phyloP scores from a whole-genome alignment of 2,329 filamentous ascomycete species.

The Aotearoamyces nothofagi region DNA sequence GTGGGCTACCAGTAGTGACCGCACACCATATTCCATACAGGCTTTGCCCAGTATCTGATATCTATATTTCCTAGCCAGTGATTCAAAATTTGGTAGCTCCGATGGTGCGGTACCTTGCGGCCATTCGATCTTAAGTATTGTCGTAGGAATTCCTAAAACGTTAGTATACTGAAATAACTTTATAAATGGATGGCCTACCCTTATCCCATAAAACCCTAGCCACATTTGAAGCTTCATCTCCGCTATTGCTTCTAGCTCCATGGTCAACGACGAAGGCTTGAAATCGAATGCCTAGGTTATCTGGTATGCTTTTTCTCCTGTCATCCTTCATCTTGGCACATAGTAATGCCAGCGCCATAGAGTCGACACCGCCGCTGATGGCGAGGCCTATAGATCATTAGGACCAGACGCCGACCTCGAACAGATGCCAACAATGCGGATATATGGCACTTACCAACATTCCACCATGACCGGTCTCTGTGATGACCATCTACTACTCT shows the following conservation, averaged over 20 bases:
- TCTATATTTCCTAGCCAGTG: constrained; percentile 54
- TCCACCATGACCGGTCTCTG: no score
- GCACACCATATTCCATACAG: constrained; percentile 35
- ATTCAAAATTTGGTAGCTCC: constrained; percentile 55
- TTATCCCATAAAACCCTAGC: constrained; percentile 11
- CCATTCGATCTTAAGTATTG: constrained; percentile 34
- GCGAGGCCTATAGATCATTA: constrained; percentile 43
- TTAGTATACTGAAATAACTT: constrained; percentile 2
- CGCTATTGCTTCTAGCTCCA: constrained; percentile 34
- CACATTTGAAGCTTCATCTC: constrained; percentile 34
- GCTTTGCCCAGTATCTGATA: constrained; percentile 54
- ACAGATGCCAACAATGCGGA: no score
- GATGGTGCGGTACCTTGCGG: constrained; percentile 22
- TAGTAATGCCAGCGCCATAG: constrained; percentile 83
- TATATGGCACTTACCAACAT: no score
- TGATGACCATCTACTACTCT: no score
- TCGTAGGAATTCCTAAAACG: constrained; percentile 13
- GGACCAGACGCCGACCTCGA: no score
- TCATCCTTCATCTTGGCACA: constrained; percentile 31
- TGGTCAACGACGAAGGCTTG: constrained; percentile 41
- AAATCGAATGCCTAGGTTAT: constrained; percentile 28
- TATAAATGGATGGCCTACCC: no score
- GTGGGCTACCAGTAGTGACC: constrained; percentile 63
- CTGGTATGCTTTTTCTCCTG: no score
- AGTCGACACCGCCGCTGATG: constrained; percentile 86